phyloP scores from a whole-genome alignment of 768 basidiomycete species.

The Dacryopinax primogenitus region DNA sequence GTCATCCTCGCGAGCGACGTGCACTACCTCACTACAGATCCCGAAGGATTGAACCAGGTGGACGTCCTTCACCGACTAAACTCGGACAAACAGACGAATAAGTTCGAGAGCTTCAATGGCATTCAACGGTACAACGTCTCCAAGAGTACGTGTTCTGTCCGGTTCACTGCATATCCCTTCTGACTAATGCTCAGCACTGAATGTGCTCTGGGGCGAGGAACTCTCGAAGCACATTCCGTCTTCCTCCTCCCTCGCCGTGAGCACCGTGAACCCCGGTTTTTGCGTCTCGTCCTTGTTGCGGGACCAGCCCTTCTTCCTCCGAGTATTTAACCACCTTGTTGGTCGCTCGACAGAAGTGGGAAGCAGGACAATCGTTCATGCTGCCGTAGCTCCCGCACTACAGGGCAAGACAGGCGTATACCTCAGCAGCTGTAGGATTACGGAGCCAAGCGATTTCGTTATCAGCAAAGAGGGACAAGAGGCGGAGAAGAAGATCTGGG shows the following conservation, averaged over 20 bases:
- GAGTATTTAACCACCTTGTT: background rate
- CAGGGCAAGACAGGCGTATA: slow-evolving; percentile 6
- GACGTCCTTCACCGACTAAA: slow-evolving; percentile 28
- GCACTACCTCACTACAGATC: slow-evolving; percentile 24
- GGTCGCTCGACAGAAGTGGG: background rate
- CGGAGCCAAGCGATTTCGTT: slow-evolving; percentile 1
- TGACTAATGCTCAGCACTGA: background rate
- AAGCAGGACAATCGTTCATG: background rate
- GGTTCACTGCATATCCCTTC: background rate
- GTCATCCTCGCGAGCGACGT: slow-evolving; percentile 36
- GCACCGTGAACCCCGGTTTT: slow-evolving; percentile 1
- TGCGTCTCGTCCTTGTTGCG: background rate
- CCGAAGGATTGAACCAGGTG: slow-evolving; percentile 17
- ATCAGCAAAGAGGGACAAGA: background rate
- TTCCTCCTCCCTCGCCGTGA: background rate
- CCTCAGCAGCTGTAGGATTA: background rate
- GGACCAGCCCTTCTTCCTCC: background rate
- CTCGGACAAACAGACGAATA: background rate
- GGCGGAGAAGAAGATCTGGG: slow-evolving; percentile 26
- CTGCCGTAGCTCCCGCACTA: background rate
- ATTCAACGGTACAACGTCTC: slow-evolving; percentile 9
- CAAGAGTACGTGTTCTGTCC: background rate
- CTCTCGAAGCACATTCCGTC: background rate
- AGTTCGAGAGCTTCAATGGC: background rate
- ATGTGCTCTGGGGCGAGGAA: background rate